Conservation (phyloP, 2,329 filamentous ascomycete species). For the Alternaria rosae region DNA sequence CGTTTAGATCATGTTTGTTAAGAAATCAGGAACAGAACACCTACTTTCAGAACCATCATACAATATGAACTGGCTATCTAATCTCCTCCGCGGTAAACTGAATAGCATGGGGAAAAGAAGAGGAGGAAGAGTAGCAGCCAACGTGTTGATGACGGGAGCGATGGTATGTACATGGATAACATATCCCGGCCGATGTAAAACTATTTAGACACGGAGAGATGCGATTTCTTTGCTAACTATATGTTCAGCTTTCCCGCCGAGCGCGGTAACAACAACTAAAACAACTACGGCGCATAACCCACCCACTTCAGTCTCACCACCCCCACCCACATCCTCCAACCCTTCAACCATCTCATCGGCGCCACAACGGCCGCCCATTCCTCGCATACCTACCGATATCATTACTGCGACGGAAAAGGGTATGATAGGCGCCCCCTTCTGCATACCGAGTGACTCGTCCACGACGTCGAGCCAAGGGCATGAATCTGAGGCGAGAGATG, state of each 20-base stretch:
- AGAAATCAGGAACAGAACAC: background rate
- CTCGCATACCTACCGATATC: slow-evolving; percentile 13
- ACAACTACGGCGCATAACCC: background rate
- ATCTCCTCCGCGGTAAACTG: background rate
- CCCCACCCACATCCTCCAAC: background rate
- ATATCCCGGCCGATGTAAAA: background rate
- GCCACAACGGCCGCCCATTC: background rate
- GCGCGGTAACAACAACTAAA: background rate
- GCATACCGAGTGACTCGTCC: background rate
- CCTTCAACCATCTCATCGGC: background rate
- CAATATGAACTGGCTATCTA: background rate
- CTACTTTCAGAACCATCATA: background rate
- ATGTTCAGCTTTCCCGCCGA: background rate
- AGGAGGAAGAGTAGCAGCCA: background rate
- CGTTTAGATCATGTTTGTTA: background rate
- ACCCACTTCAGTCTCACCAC: background rate
- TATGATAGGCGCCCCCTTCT: slow-evolving; percentile 22
- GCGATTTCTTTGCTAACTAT: too few relatives aligned
- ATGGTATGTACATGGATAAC: background rate
- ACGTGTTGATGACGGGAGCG: background rate
- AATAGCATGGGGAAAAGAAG: background rate
- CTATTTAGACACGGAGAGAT: too few relatives aligned
- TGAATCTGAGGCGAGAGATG: background rate
- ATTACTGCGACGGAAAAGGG: slow-evolving; percentile 32
- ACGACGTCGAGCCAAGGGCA: background rate